phyloP scores from a whole-genome alignment of 768 basidiomycete species.

The Leccinum rimulosum region DNA sequence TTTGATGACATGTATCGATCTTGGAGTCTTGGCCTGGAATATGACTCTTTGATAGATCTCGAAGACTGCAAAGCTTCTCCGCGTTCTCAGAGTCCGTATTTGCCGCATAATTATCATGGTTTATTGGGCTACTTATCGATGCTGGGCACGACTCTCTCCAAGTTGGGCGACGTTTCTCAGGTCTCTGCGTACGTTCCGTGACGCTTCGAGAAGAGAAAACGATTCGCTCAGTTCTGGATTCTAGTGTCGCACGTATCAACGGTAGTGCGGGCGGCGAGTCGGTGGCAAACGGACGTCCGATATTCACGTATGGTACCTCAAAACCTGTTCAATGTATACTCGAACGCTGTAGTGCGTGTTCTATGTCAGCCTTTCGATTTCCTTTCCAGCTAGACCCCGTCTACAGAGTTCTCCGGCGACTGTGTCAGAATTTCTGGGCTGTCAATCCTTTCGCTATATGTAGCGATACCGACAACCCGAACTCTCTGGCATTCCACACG shows the following conservation, averaged over 20 bases:
- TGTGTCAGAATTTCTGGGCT: neutral
- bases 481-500: neutral
- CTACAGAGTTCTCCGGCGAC: neutral
- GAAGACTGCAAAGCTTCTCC: neutral
- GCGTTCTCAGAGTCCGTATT: neutral
- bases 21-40: neutral
- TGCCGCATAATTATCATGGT: neutral
- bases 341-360: neutral
- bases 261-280: neutral
- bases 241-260: neutral
- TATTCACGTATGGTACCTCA: neutral
- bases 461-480: neutral
- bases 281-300: neutral
- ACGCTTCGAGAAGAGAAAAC: neutral
- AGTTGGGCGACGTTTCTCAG: neutral
- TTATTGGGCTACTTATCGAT: neutral
- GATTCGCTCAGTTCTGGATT: neutral
- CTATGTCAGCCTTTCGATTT: neutral
- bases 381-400: neutral
- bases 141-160: neutral
- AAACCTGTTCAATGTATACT: neutral
- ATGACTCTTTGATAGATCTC: neutral
- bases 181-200: neutral
- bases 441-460: neutral
- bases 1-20: neutral